These are phyloP conservation scores for Yamadazyma atlantica DNA, from an alignment of 1,139 yeast genomes.

Conservation along the genomic window DNA sequence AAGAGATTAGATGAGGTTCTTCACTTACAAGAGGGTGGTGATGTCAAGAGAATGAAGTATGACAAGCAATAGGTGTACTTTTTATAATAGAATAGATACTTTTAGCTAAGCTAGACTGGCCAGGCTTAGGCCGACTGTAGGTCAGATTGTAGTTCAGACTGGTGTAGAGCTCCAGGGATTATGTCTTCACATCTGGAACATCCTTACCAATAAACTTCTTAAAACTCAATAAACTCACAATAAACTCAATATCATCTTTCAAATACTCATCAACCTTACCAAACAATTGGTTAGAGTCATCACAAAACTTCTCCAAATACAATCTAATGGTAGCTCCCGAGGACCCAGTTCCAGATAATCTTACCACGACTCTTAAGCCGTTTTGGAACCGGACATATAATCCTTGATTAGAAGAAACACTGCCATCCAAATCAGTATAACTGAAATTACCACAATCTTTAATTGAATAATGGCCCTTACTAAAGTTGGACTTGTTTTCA, in stretches of 20 bases:
- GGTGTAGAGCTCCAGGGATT: no score
- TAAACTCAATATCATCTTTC: slow-evolving; percentile 57
- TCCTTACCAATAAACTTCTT: slow-evolving; percentile 76
- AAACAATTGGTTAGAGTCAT: slow-evolving; percentile 52
- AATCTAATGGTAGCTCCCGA: slow-evolving; percentile 96
- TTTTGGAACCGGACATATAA: slow-evolving; percentile 76
- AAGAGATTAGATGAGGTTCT: slow-evolving; percentile 49
- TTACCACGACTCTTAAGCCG: slow-evolving; percentile 84
- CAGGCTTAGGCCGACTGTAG: no score
- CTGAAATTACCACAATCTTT: slow-evolving; percentile 84
- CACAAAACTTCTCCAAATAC: slow-evolving; percentile 81
- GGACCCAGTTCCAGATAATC: slow-evolving; percentile 97
- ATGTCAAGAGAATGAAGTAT: slow-evolving; percentile 21
- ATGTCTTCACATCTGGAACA: slow-evolving; percentile 88
- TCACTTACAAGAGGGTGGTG: slow-evolving; percentile 21
- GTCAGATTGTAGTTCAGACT: no score
- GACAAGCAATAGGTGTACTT: slow-evolving; percentile 6
- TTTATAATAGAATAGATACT: slow-evolving; percentile 2
- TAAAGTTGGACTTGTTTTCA: slow-evolving; percentile 34
- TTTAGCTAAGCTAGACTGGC: no score
- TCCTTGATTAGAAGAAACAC: slow-evolving; percentile 90
- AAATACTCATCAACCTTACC: slow-evolving; percentile 70
- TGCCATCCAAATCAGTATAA: slow-evolving; percentile 93
- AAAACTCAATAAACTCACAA: slow-evolving; percentile 69
- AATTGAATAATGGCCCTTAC: slow-evolving; percentile 50